These are phyloP conservation scores for Thermoascus crustaceus DNA, from an alignment of 2,329 filamentous ascomycete species.

Conservation along the genomic window DNA sequence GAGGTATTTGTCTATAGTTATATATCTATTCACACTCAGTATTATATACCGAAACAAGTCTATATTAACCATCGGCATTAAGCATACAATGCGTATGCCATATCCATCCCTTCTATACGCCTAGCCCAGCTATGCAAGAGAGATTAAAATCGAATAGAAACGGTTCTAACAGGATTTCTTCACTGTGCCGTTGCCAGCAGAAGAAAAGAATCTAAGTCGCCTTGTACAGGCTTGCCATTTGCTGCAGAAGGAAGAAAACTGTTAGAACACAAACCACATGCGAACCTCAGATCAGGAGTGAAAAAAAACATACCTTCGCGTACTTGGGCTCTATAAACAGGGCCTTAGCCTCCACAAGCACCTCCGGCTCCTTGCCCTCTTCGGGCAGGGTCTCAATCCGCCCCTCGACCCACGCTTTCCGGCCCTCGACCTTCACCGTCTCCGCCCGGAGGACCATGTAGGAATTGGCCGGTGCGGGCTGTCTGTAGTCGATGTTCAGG, in stretches of 20 bases:
- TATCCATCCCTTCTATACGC: background rate
- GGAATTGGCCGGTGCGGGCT: constrained; percentile 64
- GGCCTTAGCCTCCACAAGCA: constrained; percentile 74
- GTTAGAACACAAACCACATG: background rate
- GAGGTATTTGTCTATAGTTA: too few species aligned
- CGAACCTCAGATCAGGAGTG: background rate
- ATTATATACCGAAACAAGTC: too few species aligned
- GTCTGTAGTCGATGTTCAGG: constrained; percentile 72
- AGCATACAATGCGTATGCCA: too few species aligned
- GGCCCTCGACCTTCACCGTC: constrained; percentile 78
- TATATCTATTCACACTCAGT: too few species aligned
- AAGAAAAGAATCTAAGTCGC: too few species aligned
- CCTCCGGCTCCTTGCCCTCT: constrained; percentile 53
- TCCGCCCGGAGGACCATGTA: constrained; percentile 71
- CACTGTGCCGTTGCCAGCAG: too few species aligned
- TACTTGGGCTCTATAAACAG: constrained; percentile 84
- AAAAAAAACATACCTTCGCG: constrained; percentile 54
- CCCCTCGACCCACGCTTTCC: constrained; percentile 91
- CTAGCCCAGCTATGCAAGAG: background rate
- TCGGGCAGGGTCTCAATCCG: constrained; percentile 69
- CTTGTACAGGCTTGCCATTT: constrained; percentile 19
- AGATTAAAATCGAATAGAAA: too few species aligned
- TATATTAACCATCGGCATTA: too few species aligned
- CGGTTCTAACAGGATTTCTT: too few species aligned
- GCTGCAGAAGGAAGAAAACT: constrained; percentile 6